Evolutionary conservation across 2,329 filamentous ascomycete species (phyloP).

Genomic region (Fusarium lateritium): DNA sequence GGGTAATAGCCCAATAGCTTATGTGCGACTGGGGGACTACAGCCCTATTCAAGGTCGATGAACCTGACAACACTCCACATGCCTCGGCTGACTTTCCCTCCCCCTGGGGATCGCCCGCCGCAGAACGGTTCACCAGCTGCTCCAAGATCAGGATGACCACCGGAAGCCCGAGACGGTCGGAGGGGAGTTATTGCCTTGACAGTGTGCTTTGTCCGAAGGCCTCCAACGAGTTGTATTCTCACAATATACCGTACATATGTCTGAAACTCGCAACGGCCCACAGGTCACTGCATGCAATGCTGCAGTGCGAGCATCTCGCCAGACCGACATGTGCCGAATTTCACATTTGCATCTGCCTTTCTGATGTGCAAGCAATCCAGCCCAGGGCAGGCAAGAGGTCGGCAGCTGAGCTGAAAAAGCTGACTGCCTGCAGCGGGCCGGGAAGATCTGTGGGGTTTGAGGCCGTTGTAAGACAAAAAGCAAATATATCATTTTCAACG

Average conservation of each 20-base stretch:
- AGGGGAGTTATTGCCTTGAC: slow-evolving; percentile 1
- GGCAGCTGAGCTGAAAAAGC: slow-evolving; percentile 39
- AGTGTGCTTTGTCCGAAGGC: slow-evolving; percentile 15
- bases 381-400: slow-evolving; percentile 33
- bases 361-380: slow-evolving; percentile 1
- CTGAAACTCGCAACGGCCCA: slow-evolving; percentile 24
- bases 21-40: slow-evolving; percentile 7
- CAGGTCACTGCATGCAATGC: slow-evolving; percentile 23
- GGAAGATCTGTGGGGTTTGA: slow-evolving; percentile 41
- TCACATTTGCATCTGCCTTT: neutral
- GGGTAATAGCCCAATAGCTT: slow-evolving; percentile 10
- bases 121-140: slow-evolving; percentile 15
- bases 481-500: slow-evolving; percentile 26
- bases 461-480: slow-evolving; percentile 27
- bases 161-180: neutral
- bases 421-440: slow-evolving; percentile 38
- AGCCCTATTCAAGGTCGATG: slow-evolving; percentile 36
- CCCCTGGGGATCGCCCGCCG: slow-evolving; percentile 16
- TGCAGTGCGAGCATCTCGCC: slow-evolving; percentile 7
- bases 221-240: slow-evolving; percentile 9
- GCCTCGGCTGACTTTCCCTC: slow-evolving; percentile 27
- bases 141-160: slow-evolving; percentile 2
- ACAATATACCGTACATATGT: neutral
- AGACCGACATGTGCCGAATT: neutral
- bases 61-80: slow-evolving; percentile 28